A percentile compares a stretch with the other conserved stretches of the same genome.
phyloP scores from a whole-genome alignment of 768 basidiomycete species.

The Holtermannia corniformis region DNA sequence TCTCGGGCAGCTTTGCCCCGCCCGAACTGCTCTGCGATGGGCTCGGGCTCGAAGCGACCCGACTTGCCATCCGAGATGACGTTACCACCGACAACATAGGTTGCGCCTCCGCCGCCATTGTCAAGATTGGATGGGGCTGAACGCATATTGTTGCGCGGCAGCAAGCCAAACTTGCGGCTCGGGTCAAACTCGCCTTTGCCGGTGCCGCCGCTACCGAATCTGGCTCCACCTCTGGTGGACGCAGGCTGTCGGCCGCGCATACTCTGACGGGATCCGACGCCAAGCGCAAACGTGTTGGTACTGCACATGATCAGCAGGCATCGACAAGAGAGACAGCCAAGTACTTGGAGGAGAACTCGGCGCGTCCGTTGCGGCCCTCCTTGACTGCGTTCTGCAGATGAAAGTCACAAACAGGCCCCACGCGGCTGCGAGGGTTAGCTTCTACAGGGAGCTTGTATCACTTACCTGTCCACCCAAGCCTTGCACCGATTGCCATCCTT shows the following conservation, averaged over 20 bases:
- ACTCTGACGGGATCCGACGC: not conserved
- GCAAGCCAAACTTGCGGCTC: conserved; percentile 24
- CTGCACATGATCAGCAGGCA: conserved; percentile 11
- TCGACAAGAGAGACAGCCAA: conserved; percentile 27
- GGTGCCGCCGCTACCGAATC: no score
- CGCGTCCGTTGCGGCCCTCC: conserved; percentile 58
- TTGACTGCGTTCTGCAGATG: conserved; percentile 77
- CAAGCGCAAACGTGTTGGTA: conserved; percentile 28
- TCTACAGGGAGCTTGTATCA: not conserved
- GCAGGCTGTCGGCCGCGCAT: no score
- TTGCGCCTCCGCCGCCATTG: conserved; percentile 42
- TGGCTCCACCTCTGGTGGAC: no score
- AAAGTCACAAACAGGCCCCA: conserved; percentile 77
- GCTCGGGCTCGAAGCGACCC: conserved; percentile 45
- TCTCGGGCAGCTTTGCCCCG: conserved; percentile 70
- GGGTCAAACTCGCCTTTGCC: conserved; percentile 24
- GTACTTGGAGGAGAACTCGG: conserved; percentile 79
- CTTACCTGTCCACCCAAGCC: conserved; percentile 68
- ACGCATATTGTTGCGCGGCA: conserved; percentile 26
- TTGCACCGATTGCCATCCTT: conserved; percentile 73
- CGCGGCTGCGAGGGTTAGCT: conserved; percentile 45
- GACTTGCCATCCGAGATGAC: conserved; percentile 45
- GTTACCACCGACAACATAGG: conserved; percentile 75
- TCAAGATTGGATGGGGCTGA: conserved; percentile 18
- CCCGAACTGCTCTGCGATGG: conserved; percentile 61